These are phyloP conservation scores for Paecilomyces sp. DNA, from an alignment of 2,329 filamentous ascomycete species.

Conservation along the genomic window DNA sequence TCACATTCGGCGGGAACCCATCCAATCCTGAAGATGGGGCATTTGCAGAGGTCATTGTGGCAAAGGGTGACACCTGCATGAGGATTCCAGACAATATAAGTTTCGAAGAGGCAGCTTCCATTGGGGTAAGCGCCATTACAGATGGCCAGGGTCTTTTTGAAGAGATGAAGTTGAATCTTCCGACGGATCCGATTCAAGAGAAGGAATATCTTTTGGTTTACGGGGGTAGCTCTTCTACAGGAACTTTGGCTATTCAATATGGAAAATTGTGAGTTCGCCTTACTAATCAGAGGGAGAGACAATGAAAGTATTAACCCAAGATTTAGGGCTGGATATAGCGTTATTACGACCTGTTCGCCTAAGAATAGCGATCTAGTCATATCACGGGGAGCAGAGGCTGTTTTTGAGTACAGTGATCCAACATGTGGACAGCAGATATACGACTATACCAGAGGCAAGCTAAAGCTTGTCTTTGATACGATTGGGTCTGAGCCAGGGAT, in stretches of 20 bases:
- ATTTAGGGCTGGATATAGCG: conserved; percentile 27
- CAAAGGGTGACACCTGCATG: conserved; percentile 20
- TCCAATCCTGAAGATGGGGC: conserved; percentile 19
- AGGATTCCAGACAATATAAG: conserved; percentile 22
- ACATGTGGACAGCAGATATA: conserved; percentile 30
- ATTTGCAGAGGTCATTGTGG: conserved; percentile 29
- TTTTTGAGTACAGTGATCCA: conserved; percentile 40
- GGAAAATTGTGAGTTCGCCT: conserved; percentile 20
- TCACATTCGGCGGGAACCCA: conserved; percentile 22
- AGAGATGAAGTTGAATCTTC: not conserved
- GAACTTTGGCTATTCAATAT: conserved; percentile 40
- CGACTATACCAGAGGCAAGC: conserved; percentile 28
- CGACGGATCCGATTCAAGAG: conserved; percentile 13
- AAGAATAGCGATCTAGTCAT: conserved; percentile 37
- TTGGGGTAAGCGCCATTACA: conserved; percentile 16
- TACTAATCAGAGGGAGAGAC: too few relatives aligned
- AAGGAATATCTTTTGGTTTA: conserved; percentile 34
- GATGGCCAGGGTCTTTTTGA: conserved; percentile 3
- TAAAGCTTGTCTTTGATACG: conserved; percentile 31
- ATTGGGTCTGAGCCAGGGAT: conserved; percentile 31
- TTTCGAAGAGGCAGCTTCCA: conserved; percentile 23
- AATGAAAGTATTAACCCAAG: not conserved
- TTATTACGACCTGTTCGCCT: conserved; percentile 41
- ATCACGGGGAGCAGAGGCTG: conserved; percentile 35
- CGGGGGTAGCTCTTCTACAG: conserved; percentile 39